Evolutionary conservation across 768 basidiomycete species (phyloP).

Genomic region (Termitomyces sp.): DNA sequence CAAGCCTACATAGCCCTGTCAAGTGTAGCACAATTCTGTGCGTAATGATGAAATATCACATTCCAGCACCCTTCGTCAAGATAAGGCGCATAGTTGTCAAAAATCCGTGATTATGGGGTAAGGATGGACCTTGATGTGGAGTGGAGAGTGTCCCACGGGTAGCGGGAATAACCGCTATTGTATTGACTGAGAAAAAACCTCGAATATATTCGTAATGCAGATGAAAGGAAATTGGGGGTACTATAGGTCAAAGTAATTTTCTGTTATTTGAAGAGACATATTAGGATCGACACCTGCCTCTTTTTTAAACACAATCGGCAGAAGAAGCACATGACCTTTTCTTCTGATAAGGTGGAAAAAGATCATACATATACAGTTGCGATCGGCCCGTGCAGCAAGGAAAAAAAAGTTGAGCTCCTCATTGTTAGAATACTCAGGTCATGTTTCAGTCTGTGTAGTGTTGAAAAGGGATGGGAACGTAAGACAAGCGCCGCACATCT

Average conservation of each 20-base stretch:
- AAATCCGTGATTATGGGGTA: neutral
- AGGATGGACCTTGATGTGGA: neutral
- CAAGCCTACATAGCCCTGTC: too few species aligned
- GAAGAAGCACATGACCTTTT: neutral
- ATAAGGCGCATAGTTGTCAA: neutral
- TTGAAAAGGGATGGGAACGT: neutral
- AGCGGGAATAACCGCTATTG: neutral
- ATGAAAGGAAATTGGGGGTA: neutral
- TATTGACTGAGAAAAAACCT: neutral
- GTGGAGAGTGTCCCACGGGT: neutral
- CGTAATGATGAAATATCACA: neutral
- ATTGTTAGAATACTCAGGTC: neutral
- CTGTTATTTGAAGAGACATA: too few species aligned
- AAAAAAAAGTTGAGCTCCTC: neutral
- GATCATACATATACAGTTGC: neutral
- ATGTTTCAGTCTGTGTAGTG: neutral
- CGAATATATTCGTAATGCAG: neutral
- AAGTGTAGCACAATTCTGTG: too few species aligned
- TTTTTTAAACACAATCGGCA: too few species aligned
- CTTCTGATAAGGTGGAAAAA: neutral
- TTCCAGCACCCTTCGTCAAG: neutral
- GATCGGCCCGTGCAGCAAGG: neutral
- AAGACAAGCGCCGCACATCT: neutral
- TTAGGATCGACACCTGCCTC: too few species aligned
- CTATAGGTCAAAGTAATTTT: too few species aligned